A percentile compares a stretch with the other conserved stretches of the same genome.
Conservation (phyloP, 1,139 yeast genomes). For the Suhomyces bolitotheri region DNA sequence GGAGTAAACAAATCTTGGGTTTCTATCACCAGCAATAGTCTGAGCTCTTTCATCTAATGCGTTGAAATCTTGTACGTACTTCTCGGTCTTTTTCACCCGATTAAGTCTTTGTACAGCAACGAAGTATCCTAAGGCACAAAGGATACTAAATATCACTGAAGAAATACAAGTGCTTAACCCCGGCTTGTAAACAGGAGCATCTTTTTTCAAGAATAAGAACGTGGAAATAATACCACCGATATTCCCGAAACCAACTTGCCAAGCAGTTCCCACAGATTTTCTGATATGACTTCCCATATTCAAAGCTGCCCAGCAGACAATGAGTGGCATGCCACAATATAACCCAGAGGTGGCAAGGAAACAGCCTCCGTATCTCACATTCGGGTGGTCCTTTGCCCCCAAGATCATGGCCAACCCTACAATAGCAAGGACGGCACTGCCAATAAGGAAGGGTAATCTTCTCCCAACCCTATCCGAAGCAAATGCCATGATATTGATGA, state of each 20-base stretch:
- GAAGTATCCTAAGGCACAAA: slow-evolving; percentile 46
- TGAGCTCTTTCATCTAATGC: slow-evolving; percentile 47
- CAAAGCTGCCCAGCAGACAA: slow-evolving; percentile 71
- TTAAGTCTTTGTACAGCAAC: slow-evolving; percentile 41
- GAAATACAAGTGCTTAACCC: slow-evolving; percentile 60
- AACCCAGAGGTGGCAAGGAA: slow-evolving; percentile 67
- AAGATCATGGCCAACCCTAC: slow-evolving; percentile 56
- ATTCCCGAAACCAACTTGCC: slow-evolving; percentile 80
- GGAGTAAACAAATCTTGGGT: slow-evolving; percentile 55
- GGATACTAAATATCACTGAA: slow-evolving; percentile 51
- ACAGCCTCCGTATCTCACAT: slow-evolving; percentile 67
- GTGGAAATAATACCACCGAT: slow-evolving; percentile 80
- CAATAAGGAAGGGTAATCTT: slow-evolving; percentile 51
- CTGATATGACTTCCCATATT: slow-evolving; percentile 71
- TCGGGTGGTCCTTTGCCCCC: slow-evolving; percentile 33
- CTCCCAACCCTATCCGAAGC: slow-evolving; percentile 49
- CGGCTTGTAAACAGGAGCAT: slow-evolving; percentile 58
- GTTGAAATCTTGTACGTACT: slow-evolving; percentile 45
- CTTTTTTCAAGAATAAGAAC: slow-evolving; percentile 55
- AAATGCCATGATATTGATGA: slow-evolving; percentile 48
- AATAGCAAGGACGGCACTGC: slow-evolving; percentile 44
- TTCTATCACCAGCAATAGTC: slow-evolving; percentile 60
- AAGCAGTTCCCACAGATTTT: slow-evolving; percentile 71
- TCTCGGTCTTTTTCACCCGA: slow-evolving; percentile 38
- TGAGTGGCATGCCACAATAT: slow-evolving; percentile 71